Percentiles rank a stretch among this genome's conserved stretches.
phyloP scores from a whole-genome alignment of 805 yeast species.

The Pichia heedii region DNA sequence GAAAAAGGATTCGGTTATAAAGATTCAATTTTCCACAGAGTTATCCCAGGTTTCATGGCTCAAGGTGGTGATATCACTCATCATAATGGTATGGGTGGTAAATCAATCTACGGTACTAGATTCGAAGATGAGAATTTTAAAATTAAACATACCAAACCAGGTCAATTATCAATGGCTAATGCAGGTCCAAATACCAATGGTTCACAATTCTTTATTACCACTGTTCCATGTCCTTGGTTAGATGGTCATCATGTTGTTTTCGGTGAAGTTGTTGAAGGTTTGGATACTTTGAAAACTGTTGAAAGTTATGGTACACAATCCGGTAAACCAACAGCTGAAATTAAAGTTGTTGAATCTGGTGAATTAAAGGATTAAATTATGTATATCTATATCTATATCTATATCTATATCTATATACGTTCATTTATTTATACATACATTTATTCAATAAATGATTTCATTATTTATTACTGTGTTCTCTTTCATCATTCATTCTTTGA shows the following conservation, averaged over 20 bases:
- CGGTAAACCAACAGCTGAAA: conserved; percentile 38
- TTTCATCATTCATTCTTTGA: conserved; percentile 21
- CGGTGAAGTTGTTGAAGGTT: conserved; percentile 84
- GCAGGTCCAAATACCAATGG: conserved; percentile 99
- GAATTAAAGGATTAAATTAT: conserved; percentile 32
- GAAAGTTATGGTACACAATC: conserved; percentile 51
- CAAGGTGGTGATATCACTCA: conserved; percentile 88
- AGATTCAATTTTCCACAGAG: conserved; percentile 87
- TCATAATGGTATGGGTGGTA: conserved; percentile 89
- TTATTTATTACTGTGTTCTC: conserved; percentile 9
- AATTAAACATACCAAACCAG: conserved; percentile 68
- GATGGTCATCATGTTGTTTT: conserved; percentile 94
- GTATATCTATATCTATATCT: too few relatives aligned
- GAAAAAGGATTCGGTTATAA: conserved; percentile 90
- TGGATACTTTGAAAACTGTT: conserved; percentile 76
- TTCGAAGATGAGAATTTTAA: conserved; percentile 72
- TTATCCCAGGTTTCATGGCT: conserved; percentile 91
- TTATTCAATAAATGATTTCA: background rate
- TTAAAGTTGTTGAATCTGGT: conserved; percentile 50
- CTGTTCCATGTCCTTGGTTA: conserved; percentile 79
- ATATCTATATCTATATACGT: too few relatives aligned
- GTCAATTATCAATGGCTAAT: conserved; percentile 90
- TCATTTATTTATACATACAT: background rate
- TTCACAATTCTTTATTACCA: conserved; percentile 93
- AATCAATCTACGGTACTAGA: conserved; percentile 70